A percentile compares a stretch with the other conserved stretches of the same genome.
Conservation (phyloP, 2,329 filamentous ascomycete species). For the Epicoccum sorghinum region DNA sequence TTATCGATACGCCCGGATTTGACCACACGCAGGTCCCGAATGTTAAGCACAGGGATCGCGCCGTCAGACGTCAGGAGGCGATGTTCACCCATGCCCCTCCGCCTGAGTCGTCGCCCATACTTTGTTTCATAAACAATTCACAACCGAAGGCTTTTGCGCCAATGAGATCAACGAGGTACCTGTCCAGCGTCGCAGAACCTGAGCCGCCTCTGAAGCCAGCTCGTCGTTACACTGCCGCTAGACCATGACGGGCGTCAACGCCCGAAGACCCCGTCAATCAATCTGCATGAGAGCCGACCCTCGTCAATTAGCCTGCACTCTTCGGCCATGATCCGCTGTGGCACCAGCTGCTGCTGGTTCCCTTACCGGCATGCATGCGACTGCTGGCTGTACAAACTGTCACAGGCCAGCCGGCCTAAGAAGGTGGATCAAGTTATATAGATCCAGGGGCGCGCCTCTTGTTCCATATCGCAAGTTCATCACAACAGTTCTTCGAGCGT, state of each 20-base stretch:
- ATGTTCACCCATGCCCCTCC: conserved; percentile 23
- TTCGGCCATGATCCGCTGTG: conserved; percentile 34
- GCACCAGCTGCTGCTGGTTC: conserved; percentile 28
- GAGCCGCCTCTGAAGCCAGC: conserved; percentile 14
- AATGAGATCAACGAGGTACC: conserved; percentile 34
- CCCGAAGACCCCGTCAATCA: conserved; percentile 26
- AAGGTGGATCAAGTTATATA: conserved; percentile 32
- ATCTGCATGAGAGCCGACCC: conserved; percentile 31
- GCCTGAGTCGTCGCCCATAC: conserved; percentile 25
- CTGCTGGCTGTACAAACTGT: conserved; percentile 24
- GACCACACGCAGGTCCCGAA: conserved; percentile 21
- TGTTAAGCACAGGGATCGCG: conserved; percentile 11
- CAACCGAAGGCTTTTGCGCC: conserved; percentile 25
- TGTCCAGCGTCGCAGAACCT: conserved; percentile 28
- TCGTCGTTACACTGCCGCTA: conserved; percentile 36
- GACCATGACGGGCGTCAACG: conserved; percentile 27
- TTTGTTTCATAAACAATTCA: conserved; percentile 42
- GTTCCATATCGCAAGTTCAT: conserved; percentile 29
- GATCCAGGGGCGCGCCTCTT: conserved; percentile 22
- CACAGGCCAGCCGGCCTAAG: conserved; percentile 20
- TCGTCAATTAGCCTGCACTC: conserved; percentile 36
- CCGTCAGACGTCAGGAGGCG: conserved; percentile 26
- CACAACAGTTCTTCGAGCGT: conserved; percentile 32
- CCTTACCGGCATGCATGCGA: conserved; percentile 21
- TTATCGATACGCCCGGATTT: conserved; percentile 35